Evolutionary conservation across 805 yeast genomes (phyloP).

Genomic region (Teunomyces gatunensis): DNA sequence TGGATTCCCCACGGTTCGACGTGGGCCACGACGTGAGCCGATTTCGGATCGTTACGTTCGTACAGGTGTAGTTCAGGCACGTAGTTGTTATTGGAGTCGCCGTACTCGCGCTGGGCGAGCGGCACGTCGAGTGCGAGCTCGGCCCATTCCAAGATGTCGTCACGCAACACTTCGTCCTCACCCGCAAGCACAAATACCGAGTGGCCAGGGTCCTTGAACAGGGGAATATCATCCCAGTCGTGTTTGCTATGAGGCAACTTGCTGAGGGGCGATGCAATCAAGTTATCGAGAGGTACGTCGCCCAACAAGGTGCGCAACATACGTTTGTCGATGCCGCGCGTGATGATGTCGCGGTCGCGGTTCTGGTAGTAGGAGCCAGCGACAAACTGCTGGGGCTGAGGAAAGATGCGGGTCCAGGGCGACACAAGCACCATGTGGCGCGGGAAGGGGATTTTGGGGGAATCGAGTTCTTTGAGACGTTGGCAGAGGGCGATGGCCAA

Average conservation of each 20-base stretch:
- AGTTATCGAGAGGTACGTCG: constrained; percentile 6
- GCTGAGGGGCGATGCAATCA: constrained; percentile 26
- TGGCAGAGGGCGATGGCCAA: constrained; percentile 31
- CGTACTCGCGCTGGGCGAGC: constrained; percentile 19
- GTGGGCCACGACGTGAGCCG: constrained; percentile 20
- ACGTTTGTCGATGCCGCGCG: not conserved
- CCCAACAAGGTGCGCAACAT: constrained; percentile 10
- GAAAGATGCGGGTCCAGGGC: constrained; percentile 39
- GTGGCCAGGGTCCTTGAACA: constrained; percentile 22
- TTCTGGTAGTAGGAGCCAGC: constrained; percentile 39
- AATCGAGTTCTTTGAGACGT: constrained; percentile 15
- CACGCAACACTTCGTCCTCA: constrained; percentile 43
- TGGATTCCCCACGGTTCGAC: constrained; percentile 40
- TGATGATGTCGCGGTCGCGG: constrained; percentile 10
- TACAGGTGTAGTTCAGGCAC: constrained; percentile 20
- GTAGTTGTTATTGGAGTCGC: constrained; percentile 21
- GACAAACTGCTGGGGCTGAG: constrained; percentile 16
- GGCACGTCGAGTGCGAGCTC: constrained; percentile 31
- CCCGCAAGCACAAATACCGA: constrained; percentile 35
- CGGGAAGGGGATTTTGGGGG: constrained; percentile 21
- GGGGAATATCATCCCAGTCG: constrained; percentile 35
- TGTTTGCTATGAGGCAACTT: constrained; percentile 16
- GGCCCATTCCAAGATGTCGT: constrained; percentile 36
- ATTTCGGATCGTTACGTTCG: constrained; percentile 12
- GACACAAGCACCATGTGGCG: constrained; percentile 25